These are phyloP conservation scores for Ramichloridium luteum DNA, from an alignment of 2,329 filamentous ascomycete species.

Conservation along the genomic window DNA sequence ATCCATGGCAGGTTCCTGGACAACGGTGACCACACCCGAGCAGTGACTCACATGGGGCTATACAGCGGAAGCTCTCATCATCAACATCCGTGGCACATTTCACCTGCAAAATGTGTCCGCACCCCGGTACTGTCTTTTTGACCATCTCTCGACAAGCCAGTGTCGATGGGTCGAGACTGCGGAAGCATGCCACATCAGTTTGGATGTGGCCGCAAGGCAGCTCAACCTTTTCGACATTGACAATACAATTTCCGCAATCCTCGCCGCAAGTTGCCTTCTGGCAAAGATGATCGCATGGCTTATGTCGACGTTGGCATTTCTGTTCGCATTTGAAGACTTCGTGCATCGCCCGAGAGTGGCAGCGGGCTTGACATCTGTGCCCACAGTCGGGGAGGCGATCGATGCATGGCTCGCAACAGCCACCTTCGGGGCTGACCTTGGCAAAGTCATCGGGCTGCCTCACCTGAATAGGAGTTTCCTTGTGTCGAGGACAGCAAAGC, in stretches of 20 bases:
- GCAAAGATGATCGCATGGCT: constrained; percentile 33
- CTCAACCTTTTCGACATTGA: constrained; percentile 19
- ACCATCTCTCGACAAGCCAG: constrained; percentile 42
- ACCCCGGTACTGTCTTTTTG: constrained; percentile 39
- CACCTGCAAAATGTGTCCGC: constrained; percentile 41
- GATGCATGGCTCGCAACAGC: constrained; percentile 42
- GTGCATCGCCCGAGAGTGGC: constrained; percentile 35
- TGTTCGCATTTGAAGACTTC: constrained; percentile 30
- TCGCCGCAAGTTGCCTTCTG: constrained; percentile 31
- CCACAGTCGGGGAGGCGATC: constrained; percentile 34
- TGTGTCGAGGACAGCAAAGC: constrained; percentile 51
- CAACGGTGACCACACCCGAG: constrained; percentile 56
- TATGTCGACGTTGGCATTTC: constrained; percentile 26
- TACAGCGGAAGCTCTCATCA: constrained; percentile 35
- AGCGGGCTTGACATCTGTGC: constrained; percentile 33
- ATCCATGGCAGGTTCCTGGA: constrained; percentile 39
- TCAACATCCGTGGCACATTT: constrained; percentile 40
- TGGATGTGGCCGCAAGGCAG: constrained; percentile 22
- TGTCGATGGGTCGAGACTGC: constrained; percentile 29
- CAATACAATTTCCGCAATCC: constrained; percentile 22
- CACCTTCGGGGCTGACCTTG: constrained; percentile 47
- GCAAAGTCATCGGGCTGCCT: constrained; percentile 46
- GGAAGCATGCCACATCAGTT: constrained; percentile 16
- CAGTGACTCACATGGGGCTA: constrained; percentile 31
- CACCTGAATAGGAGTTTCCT: constrained; percentile 38